Evolutionary conservation across 495 filamentous ascomycete species (phyloP).

Genomic region (Halenospora varia): DNA sequence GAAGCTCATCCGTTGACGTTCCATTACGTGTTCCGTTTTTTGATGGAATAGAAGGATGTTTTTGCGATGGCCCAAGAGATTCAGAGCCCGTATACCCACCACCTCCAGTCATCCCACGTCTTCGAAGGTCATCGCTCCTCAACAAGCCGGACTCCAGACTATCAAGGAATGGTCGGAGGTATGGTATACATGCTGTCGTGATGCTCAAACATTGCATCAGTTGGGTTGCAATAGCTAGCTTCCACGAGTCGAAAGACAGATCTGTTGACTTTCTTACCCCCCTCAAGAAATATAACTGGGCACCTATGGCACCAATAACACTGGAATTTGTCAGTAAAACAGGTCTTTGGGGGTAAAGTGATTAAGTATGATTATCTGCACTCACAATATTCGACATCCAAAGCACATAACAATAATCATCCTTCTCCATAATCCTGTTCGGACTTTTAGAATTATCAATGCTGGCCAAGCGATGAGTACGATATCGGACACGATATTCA

Average conservation of each 20-base stretch:
- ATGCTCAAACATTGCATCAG: slow-evolving; percentile 37
- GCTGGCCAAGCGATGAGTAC: background rate
- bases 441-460: background rate
- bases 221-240: slow-evolving; percentile 3
- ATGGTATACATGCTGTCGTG: slow-evolving; percentile 40
- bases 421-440: background rate
- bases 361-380: background rate
- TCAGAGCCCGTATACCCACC: background rate
- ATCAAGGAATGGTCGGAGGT: slow-evolving; percentile 43
- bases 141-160: slow-evolving; percentile 40
- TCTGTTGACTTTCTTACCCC: background rate
- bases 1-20: background rate
- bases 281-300: background rate
- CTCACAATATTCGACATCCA: background rate
- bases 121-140: slow-evolving; percentile 31
- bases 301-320: background rate
- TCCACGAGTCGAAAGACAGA: background rate
- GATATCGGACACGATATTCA: background rate
- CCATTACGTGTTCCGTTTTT: background rate
- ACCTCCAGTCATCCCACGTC: slow-evolving; percentile 6
- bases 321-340: background rate
- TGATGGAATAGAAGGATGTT: background rate
- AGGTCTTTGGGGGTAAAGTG: background rate
- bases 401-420: background rate
- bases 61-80: background rate